These are phyloP conservation scores for Russula vinacea DNA, from an alignment of 768 basidiomycete species.

Conservation along the genomic window DNA sequence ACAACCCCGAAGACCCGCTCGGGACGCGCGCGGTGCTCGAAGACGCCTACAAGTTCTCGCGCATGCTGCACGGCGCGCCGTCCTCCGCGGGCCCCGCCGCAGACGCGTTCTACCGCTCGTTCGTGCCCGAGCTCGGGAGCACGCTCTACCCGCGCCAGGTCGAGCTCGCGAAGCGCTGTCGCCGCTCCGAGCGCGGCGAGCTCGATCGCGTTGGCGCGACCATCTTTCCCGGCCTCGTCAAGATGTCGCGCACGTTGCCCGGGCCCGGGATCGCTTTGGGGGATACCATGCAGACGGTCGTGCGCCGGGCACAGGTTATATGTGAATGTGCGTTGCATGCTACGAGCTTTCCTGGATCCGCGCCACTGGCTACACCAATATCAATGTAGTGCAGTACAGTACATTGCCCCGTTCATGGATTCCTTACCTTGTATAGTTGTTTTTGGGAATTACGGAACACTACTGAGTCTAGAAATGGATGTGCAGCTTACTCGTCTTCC, in stretches of 20 bases:
- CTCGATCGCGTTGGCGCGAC: constrained; percentile 76
- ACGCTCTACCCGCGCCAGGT: constrained; percentile 73
- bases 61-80: constrained; percentile 78
- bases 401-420: background rate
- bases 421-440: background rate
- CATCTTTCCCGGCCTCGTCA: constrained; percentile 85
- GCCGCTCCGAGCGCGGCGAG: constrained; percentile 71
- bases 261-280: constrained; percentile 39
- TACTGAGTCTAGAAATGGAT: background rate
- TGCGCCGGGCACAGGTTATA: constrained; percentile 80
- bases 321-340: constrained; percentile 73
- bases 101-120: constrained; percentile 82
- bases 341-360: constrained; percentile 19
- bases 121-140: constrained; percentile 79
- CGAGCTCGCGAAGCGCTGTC: constrained; percentile 79
- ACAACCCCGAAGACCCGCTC: constrained; percentile 33
- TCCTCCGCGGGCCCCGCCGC: constrained; percentile 46
- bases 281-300: constrained; percentile 65
- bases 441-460: background rate
- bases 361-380: constrained; percentile 2
- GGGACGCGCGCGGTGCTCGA: constrained; percentile 60
- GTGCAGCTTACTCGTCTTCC: background rate
- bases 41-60: constrained; percentile 73
- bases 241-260: constrained; percentile 52
- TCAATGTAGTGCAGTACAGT: background rate